phyloP scores from a whole-genome alignment of 768 basidiomycete species.

The Mycena belliarum region DNA sequence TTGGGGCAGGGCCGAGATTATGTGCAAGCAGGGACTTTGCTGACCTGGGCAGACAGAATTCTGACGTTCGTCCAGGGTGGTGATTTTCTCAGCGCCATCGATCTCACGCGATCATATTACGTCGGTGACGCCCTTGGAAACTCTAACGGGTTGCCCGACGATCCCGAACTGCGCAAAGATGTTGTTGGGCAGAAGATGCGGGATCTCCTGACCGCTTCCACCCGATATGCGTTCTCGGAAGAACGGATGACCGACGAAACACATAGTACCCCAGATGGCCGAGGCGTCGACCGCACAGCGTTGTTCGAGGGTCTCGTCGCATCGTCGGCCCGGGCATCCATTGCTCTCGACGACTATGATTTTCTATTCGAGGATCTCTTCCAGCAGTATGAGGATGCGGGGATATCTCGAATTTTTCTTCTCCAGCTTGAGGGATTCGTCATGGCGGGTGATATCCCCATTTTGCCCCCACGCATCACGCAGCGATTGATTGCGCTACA shows the following conservation, averaged over 20 bases:
- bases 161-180: slow-evolving; percentile 52
- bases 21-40: slow-evolving; percentile 78
- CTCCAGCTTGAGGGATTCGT: slow-evolving; percentile 80
- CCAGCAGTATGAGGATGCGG: slow-evolving; percentile 81
- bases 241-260: slow-evolving; percentile 92
- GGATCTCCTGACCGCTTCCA: slow-evolving; percentile 85
- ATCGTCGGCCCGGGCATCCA: slow-evolving; percentile 75
- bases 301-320: slow-evolving; percentile 88
- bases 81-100: slow-evolving; percentile 89
- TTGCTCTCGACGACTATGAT: slow-evolving; percentile 77
- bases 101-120: slow-evolving; percentile 82
- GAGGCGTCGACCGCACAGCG: slow-evolving; percentile 89
- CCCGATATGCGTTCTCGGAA: slow-evolving; percentile 90
- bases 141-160: slow-evolving; percentile 79
- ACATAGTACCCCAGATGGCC: slow-evolving; percentile 76
- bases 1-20: slow-evolving; percentile 66
- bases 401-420: slow-evolving; percentile 85
- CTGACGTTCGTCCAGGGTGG: slow-evolving; percentile 80
- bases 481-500: slow-evolving; percentile 82
- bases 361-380: slow-evolving; percentile 94
- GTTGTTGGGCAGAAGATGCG: slow-evolving; percentile 76
- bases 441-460: slow-evolving; percentile 66
- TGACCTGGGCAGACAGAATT: slow-evolving; percentile 95
- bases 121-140: slow-evolving; percentile 80
- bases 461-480: slow-evolving; percentile 85